Evolutionary conservation across 495 filamentous ascomycete species (phyloP), one percentile per base, ranked within the genome.

Genomic region (Aspergillus egyptiacus): DNA sequence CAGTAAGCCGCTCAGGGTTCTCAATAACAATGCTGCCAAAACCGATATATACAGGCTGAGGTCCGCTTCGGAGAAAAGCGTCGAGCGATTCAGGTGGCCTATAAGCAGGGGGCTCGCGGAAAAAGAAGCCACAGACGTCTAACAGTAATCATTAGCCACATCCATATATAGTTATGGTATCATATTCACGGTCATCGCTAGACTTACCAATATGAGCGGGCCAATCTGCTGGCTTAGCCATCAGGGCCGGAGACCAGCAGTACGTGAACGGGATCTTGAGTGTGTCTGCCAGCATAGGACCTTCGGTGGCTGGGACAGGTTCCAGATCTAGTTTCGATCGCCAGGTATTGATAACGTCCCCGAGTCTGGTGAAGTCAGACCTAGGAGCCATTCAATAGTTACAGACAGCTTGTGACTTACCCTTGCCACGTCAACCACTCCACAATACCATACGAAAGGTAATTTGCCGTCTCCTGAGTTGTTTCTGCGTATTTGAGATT

Each of bases 361-460:
- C 79, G 0, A 85, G 61, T 2, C 73, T 77, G 23, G n/a, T n/a
- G 24, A 17, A 22, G 46, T 66, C 14, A 63, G 49, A 18, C 22
- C 5, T 9, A 24, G 4, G 18, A 28, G 17, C 5, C 25, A 0
- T 35, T 18, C 0, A 2, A 25, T 18, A 3, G 5, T 28, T 4
- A 19, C 3, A 35, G 2, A 2, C 18, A 35, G 13, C 5, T 2
- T 2, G 33, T 34, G 15, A 51, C 66, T 42, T 53, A 76, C 75
- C 81, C 82, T 66, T 85, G 80, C 81, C 83, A 84, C 7, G 79
- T 85, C 44, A 85, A 58, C 70, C 78, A 76, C 34, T 86, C 83
- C 13, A 84, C 78, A 22, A 84, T 59, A 3, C 67, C 69, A 59
- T 83, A 84, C 0, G 77, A 79, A 14, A 83, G 65, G 54, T 70